Percentiles rank a stretch among this genome's conserved stretches.
phyloP scores from a whole-genome alignment of 2,329 filamentous ascomycete species.

The Westerdykella aurantiaca region DNA sequence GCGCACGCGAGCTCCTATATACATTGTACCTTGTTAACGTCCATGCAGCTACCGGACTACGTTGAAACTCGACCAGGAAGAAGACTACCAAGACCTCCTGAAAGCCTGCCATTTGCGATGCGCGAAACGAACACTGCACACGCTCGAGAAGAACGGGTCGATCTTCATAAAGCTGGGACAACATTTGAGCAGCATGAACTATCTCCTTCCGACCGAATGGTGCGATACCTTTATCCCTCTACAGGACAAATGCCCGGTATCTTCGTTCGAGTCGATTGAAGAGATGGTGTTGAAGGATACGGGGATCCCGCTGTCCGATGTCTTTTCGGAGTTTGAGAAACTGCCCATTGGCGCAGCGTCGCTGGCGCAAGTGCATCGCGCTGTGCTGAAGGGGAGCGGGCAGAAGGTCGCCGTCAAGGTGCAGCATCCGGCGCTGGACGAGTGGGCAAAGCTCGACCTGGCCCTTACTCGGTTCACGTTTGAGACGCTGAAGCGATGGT shows the following conservation, averaged over 20 bases:
- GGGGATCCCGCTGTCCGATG: slow-evolving; percentile 67
- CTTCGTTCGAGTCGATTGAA: slow-evolving; percentile 78
- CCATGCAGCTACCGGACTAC: slow-evolving; percentile 73
- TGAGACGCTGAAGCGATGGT: slow-evolving; percentile 81
- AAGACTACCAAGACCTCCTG: slow-evolving; percentile 62
- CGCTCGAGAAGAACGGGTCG: slow-evolving; percentile 91
- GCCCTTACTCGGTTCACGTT: slow-evolving; percentile 85
- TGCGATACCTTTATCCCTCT: slow-evolving; percentile 92
- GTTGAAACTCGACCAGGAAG: slow-evolving; percentile 62
- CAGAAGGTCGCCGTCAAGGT: slow-evolving; percentile 93
- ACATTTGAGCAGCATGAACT: slow-evolving; percentile 93
- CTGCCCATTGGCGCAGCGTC: slow-evolving; percentile 87
- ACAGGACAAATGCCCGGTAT: slow-evolving; percentile 92
- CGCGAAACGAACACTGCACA: slow-evolving; percentile 76
- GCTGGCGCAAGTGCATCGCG: slow-evolving; percentile 88
- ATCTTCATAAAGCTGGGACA: slow-evolving; percentile 98
- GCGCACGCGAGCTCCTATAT: slow-evolving; percentile 19
- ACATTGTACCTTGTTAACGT: background rate
- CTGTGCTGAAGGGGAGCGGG: slow-evolving; percentile 72
- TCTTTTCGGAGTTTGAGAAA: slow-evolving; percentile 78
- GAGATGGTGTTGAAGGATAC: slow-evolving; percentile 83
- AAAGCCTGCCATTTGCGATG: slow-evolving; percentile 88
- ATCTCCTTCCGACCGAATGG: slow-evolving; percentile 86
- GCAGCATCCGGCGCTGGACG: slow-evolving; percentile 81
- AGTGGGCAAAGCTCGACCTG: slow-evolving; percentile 86